A percentile compares a stretch with the other conserved stretches of the same genome.
phyloP scores from a whole-genome alignment of 352 stramenopile genomes.

The Thalassiosira livingstoniorum region DNA sequence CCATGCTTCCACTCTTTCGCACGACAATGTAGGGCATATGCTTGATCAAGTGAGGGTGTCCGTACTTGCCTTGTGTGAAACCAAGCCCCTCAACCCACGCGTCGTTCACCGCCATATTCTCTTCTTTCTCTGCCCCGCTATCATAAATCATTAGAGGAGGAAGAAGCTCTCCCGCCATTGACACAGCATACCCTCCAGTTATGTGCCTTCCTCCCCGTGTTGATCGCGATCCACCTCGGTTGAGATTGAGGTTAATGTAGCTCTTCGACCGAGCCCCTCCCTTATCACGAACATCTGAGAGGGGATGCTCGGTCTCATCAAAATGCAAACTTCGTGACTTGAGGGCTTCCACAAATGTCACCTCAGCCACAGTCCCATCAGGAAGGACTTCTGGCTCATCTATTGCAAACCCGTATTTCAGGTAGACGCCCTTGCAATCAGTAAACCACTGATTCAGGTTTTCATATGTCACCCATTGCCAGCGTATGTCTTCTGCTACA shows the following conservation, averaged over 20 bases:
- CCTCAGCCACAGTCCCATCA: not conserved
- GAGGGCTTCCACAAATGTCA: not conserved
- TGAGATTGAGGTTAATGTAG: not conserved
- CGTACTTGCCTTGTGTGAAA: not conserved
- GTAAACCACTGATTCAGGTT: constrained; percentile 9
- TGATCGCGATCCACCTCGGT: not conserved
- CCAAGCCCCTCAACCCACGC: not conserved
- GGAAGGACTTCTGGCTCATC: not conserved
- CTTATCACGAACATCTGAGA: not conserved
- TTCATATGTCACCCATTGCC: constrained; percentile 12
- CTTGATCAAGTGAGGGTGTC: not conserved
- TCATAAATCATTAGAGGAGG: constrained; percentile 2
- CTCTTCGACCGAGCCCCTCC: not conserved
- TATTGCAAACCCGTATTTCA: constrained; percentile 6
- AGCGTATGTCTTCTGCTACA: not conserved
- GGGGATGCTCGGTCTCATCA: not conserved
- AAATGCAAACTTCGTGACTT: not conserved
- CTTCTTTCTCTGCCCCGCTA: not conserved
- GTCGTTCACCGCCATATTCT: not conserved
- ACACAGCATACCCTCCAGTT: not conserved
- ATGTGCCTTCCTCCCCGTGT: not conserved
- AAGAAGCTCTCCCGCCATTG: not conserved
- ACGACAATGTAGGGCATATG: constrained; percentile 5
- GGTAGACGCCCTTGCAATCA: not conserved
- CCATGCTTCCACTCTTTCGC: not conserved